Percentiles rank a stretch among this genome's conserved stretches.
These are phyloP conservation scores for Naganishia friedmannii DNA, from an alignment of 768 basidiomycete species.

Conservation along the genomic window DNA sequence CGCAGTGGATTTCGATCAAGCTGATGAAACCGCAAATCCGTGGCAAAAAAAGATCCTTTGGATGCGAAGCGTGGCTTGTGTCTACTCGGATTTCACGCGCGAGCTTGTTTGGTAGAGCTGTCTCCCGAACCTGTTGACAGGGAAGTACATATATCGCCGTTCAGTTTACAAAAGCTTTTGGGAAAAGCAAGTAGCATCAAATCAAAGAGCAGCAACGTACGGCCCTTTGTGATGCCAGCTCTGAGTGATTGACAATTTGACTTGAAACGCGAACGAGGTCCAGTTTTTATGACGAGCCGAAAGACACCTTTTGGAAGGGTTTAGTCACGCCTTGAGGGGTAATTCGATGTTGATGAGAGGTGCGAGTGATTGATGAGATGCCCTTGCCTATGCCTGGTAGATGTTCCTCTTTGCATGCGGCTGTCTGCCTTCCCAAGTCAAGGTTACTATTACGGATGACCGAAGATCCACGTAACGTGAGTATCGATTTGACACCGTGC, in stretches of 20 bases:
- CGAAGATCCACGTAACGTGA: background rate
- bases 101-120: too few relatives aligned
- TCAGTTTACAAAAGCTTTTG: background rate
- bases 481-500: background rate
- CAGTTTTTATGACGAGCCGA: slow-evolving; percentile 1
- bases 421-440: background rate
- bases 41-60: background rate
- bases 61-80: background rate
- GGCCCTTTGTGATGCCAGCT: background rate
- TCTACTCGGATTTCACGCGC: background rate
- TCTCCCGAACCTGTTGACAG: too few relatives aligned
- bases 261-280: background rate
- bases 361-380: background rate
- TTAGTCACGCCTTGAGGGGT: background rate
- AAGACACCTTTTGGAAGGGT: background rate
- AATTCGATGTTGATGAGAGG: background rate
- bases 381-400: background rate
- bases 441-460: background rate
- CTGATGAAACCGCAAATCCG: background rate
- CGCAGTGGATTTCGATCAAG: background rate
- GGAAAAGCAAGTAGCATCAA: background rate
- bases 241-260: background rate
- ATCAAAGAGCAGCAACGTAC: background rate
- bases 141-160: background rate
- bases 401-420: background rate